A percentile compares a stretch with the other conserved stretches of the same genome.
Conservation (phyloP, 1,284 basidiomycete species). For the Heterobasidion parviporum region DNA sequence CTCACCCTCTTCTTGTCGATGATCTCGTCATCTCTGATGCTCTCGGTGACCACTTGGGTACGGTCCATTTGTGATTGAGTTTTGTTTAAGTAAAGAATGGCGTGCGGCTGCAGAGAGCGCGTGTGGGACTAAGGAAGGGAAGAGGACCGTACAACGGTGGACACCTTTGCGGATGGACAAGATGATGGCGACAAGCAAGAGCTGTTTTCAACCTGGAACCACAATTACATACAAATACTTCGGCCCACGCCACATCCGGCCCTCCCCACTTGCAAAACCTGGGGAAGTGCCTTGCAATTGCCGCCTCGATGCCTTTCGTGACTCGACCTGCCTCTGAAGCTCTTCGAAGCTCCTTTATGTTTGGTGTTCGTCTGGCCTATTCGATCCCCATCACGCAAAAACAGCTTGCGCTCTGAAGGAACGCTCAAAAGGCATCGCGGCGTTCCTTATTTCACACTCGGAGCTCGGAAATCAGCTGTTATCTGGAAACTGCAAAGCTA, state of each 20-base stretch:
- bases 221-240: slow-evolving; percentile 14
- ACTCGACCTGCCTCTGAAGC: not conserved
- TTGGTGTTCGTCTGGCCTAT: too few relatives aligned
- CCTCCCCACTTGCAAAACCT: slow-evolving; percentile 7
- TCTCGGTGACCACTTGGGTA: slow-evolving; percentile 18
- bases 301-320: not conserved
- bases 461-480: not conserved
- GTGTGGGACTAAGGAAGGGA: slow-evolving; percentile 25
- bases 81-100: slow-evolving; percentile 27
- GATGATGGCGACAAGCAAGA: slow-evolving; percentile 10
- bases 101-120: slow-evolving; percentile 21
- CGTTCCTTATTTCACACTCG: not conserved
- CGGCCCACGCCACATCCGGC: slow-evolving; percentile 10
- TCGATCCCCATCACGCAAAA: too few relatives aligned
- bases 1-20: slow-evolving; percentile 27
- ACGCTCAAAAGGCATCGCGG: not conserved
- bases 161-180: slow-evolving; percentile 13
- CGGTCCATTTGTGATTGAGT: slow-evolving; percentile 24
- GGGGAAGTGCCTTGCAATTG: not conserved
- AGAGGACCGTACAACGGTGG: slow-evolving; percentile 21
- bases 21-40: slow-evolving; percentile 20
- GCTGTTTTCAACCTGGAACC: slow-evolving; percentile 1
- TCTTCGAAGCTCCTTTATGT: not conserved
- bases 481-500: not conserved
- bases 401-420: too few relatives aligned